phyloP scores from a whole-genome alignment of 2,329 filamentous ascomycete species.

The Piedraia hortae region DNA sequence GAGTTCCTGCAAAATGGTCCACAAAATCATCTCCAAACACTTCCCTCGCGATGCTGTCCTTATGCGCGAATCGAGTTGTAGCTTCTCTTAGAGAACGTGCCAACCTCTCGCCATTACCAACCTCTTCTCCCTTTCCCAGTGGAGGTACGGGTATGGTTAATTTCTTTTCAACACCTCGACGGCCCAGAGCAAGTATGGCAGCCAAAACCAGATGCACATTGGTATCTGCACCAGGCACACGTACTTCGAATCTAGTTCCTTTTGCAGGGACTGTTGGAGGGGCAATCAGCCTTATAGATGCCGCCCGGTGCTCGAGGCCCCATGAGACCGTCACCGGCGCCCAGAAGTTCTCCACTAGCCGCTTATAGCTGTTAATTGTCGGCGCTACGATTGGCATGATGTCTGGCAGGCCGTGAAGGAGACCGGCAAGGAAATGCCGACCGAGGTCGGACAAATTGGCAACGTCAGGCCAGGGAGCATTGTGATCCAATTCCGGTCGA shows the following conservation, averaged over 20 bases:
- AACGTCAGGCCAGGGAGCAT: conserved; percentile 47
- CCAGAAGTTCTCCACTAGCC: conserved; percentile 97
- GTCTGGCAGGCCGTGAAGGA: conserved; percentile 70
- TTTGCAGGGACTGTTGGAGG: conserved; percentile 64
- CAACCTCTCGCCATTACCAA: conserved; percentile 49
- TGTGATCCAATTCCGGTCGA: conserved; percentile 41
- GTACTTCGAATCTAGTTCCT: conserved; percentile 74
- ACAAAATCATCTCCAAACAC: conserved; percentile 90
- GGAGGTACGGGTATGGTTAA: conserved; percentile 58
- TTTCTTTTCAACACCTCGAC: conserved; percentile 80
- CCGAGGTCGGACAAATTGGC: conserved; percentile 63
- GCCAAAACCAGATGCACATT: conserved; percentile 73
- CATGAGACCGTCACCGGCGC: conserved; percentile 91
- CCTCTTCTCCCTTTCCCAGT: conserved; percentile 58
- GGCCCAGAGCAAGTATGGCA: conserved; percentile 65
- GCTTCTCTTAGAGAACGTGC: conserved; percentile 72
- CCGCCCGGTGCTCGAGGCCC: conserved; percentile 84
- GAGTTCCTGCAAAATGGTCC: conserved; percentile 76
- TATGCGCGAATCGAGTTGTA: conserved; percentile 45
- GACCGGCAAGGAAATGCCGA: conserved; percentile 71
- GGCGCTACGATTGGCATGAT: conserved; percentile 90
- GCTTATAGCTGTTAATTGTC: conserved; percentile 93
- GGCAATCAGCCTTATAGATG: conserved; percentile 67
- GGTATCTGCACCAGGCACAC: conserved; percentile 78
- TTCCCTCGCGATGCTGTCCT: conserved; percentile 68